A percentile compares a stretch with the other conserved stretches of the same genome.
Conservation (phyloP, 139 green algal genomes). For the Picocystis salinarum region DNA sequence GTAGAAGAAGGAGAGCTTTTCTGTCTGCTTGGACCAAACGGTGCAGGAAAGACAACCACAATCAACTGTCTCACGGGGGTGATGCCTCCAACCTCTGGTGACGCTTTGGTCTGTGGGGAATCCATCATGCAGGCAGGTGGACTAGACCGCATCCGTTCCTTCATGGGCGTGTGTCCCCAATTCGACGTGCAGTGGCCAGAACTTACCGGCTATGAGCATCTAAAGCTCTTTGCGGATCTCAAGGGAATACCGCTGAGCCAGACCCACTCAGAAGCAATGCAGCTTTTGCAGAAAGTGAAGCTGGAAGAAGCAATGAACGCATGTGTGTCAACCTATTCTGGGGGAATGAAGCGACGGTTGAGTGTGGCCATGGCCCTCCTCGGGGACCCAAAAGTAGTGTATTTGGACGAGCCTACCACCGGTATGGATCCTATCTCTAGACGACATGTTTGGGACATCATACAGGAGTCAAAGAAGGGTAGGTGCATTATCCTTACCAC, state of each 20-base stretch:
- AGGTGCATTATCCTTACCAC: conserved; percentile 29
- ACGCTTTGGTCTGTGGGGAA: conserved; percentile 57
- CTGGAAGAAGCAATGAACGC: no score
- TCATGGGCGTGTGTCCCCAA: conserved; percentile 84
- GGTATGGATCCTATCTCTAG: conserved; percentile 78
- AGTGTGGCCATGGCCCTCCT: conserved; percentile 75
- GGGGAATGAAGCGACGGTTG: conserved; percentile 68
- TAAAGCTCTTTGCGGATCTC: conserved; percentile 65
- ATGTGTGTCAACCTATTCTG: conserved; percentile 31
- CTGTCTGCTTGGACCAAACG: conserved; percentile 59
- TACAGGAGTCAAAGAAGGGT: conserved; percentile 37
- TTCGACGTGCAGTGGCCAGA: conserved; percentile 88
- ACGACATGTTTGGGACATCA: conserved; percentile 82
- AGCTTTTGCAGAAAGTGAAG: no score
- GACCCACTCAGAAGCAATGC: conserved; percentile 12
- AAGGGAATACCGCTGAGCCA: conserved; percentile 47
- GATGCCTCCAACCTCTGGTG: conserved; percentile 32
- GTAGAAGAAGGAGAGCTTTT: conserved; percentile 58
- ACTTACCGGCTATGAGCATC: conserved; percentile 73
- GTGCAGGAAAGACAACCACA: conserved; percentile 67
- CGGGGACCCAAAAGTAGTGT: conserved; percentile 70
- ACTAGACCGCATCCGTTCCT: conserved; percentile 39
- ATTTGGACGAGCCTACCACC: conserved; percentile 84
- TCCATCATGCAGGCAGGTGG: conserved; percentile 33
- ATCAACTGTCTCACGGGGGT: conserved; percentile 70